Percentiles rank a stretch among this genome's conserved stretches.
Conservation (phyloP, 176 grass and related monocot species). For the Oryza meyeriana region DNA sequence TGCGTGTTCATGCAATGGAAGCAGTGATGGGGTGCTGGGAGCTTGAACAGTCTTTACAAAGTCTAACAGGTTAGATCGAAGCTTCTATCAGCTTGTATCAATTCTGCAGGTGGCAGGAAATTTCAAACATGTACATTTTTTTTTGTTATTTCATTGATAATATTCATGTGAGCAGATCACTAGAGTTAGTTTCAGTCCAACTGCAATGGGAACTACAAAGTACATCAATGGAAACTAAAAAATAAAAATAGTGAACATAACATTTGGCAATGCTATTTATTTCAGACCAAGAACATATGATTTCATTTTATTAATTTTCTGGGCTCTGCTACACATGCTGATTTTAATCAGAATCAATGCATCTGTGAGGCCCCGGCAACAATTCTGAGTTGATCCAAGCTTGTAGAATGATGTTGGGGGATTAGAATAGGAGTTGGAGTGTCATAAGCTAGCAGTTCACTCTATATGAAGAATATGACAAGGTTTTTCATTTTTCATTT, state of each 20-base stretch:
- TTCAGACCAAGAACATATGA: not conserved
- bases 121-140: not conserved
- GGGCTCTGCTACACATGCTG: not conserved
- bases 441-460: not conserved
- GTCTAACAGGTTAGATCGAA: constrained; percentile 75
- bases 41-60: constrained; percentile 95
- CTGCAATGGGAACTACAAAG: not conserved
- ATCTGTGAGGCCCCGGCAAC: not conserved
- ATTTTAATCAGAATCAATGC: not conserved
- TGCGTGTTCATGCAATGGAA: constrained; percentile 99
- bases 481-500: not conserved
- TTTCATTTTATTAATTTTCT: not conserved
- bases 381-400: not conserved
- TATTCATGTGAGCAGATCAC: not conserved
- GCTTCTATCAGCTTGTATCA: not conserved
- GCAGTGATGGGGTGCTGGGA: constrained; percentile 99
- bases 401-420: not conserved
- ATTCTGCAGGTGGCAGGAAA: not conserved
- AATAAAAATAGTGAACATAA: not conserved
- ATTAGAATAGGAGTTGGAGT: not conserved
- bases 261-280: not conserved
- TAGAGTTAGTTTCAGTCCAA: constrained; percentile 5
- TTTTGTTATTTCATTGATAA: constrained; percentile 15
- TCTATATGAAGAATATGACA: not conserved
- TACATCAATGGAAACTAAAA: not conserved